phyloP scores from a whole-genome alignment of 495 filamentous ascomycete genomes.

The Penicillium salamii region DNA sequence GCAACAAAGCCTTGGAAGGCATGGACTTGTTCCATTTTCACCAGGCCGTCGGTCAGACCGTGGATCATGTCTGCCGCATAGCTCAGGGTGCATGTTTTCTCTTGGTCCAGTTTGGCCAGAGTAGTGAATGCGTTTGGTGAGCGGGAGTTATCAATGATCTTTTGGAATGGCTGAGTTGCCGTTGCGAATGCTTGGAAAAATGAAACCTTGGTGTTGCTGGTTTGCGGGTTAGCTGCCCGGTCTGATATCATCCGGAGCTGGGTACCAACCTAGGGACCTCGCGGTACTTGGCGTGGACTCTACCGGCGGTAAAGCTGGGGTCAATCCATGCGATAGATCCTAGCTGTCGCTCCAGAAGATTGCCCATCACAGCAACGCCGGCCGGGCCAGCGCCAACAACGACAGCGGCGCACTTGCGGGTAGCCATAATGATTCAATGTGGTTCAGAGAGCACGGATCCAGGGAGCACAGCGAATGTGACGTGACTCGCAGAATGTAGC shows the following conservation, averaged over 20 bases:
- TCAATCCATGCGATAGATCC: slow-evolving; percentile 54
- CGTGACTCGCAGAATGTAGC: neutral
- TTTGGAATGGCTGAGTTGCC: slow-evolving; percentile 46
- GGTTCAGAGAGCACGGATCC: neutral
- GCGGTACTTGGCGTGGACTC: slow-evolving; percentile 52
- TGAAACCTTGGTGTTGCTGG: slow-evolving; percentile 50
- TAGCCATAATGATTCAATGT: slow-evolving; percentile 23
- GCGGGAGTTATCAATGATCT: slow-evolving; percentile 42
- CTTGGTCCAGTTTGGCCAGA: slow-evolving; percentile 52
- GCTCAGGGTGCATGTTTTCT: slow-evolving; percentile 51
- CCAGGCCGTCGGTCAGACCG: slow-evolving; percentile 47
- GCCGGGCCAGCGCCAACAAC: slow-evolving; percentile 58
- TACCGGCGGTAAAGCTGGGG: slow-evolving; percentile 49
- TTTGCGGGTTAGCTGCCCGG: slow-evolving; percentile 9
- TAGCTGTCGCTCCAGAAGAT: slow-evolving; percentile 52
- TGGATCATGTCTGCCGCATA: slow-evolving; percentile 53
- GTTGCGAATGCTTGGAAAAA: slow-evolving; percentile 51
- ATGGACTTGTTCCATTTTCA: slow-evolving; percentile 43
- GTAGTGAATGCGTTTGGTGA: slow-evolving; percentile 50
- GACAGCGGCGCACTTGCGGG: slow-evolving; percentile 45
- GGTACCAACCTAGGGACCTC: slow-evolving; percentile 52
- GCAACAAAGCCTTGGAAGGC: slow-evolving; percentile 40
- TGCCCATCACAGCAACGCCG: slow-evolving; percentile 55
- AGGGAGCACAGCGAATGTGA: slow-evolving; percentile 1
- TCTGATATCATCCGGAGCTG: neutral